A percentile compares a stretch with the other conserved stretches of the same genome.
Conservation (phyloP, 2,329 filamentous ascomycete genomes). For the Xylaria sp. region DNA sequence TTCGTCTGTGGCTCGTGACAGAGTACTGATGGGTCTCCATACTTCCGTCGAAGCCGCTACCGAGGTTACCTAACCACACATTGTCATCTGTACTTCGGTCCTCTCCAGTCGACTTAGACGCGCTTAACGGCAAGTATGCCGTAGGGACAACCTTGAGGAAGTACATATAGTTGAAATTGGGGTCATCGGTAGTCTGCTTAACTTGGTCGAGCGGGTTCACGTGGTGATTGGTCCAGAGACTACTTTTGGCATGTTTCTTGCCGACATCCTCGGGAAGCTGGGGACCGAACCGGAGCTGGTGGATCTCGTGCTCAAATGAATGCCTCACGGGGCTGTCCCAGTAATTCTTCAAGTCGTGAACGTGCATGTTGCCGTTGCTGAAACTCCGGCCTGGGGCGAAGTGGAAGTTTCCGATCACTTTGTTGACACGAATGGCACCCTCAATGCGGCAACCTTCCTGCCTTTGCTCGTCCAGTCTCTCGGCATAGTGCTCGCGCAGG, state of each 20-base stretch:
- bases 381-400: constrained; percentile 96
- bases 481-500: constrained; percentile 90
- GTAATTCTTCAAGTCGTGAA: constrained; percentile 97
- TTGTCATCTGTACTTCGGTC: constrained; percentile 58
- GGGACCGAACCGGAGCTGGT: constrained; percentile 91
- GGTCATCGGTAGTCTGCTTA: constrained; percentile 79
- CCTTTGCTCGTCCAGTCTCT: constrained; percentile 87
- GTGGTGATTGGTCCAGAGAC: constrained; percentile 87
- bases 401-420: constrained; percentile 98
- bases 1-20: constrained; percentile 95
- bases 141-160: constrained; percentile 99
- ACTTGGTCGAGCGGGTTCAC: constrained; percentile 89
- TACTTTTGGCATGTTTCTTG: constrained; percentile 63
- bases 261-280: constrained; percentile 80
- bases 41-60: constrained; percentile 75
- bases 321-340: constrained; percentile 80
- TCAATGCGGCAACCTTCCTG: constrained; percentile 95
- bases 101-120: constrained; percentile 62
- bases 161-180: constrained; percentile 97
- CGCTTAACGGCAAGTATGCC: constrained; percentile 91
- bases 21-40: constrained; percentile 99
- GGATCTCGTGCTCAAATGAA: constrained; percentile 89
- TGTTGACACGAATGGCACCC: constrained; percentile 92
- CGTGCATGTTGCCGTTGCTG: constrained; percentile 95
- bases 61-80: constrained; percentile 74